These are phyloP conservation scores for Fusarium irregulare DNA, from an alignment of 2,329 filamentous ascomycete species.

Conservation along the genomic window DNA sequence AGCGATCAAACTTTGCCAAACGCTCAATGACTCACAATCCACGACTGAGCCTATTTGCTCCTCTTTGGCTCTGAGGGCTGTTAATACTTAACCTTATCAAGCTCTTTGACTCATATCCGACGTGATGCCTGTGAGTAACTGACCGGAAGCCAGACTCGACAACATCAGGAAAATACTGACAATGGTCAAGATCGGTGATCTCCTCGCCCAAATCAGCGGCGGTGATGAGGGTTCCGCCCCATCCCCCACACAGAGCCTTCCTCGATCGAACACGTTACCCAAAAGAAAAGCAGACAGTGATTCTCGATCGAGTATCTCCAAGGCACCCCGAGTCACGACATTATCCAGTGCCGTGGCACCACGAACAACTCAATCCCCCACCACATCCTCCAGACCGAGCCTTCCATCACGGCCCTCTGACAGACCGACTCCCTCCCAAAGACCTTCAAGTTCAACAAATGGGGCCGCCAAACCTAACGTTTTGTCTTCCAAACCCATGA, in stretches of 20 bases:
- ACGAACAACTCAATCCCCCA: constrained; percentile 34
- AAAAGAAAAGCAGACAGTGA: constrained; percentile 71
- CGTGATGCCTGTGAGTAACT: constrained; percentile 50
- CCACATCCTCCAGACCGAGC: constrained; percentile 30
- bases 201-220: constrained; percentile 67
- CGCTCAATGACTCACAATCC: constrained; percentile 47
- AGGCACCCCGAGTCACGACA: constrained; percentile 54
- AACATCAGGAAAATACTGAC: constrained; percentile 37
- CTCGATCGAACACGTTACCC: constrained; percentile 46
- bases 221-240: constrained; percentile 59
- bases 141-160: neutral
- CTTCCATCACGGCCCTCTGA: constrained; percentile 44
- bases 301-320: constrained; percentile 54
- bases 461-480: constrained; percentile 30
- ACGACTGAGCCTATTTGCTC: constrained; percentile 38
- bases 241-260: constrained; percentile 47
- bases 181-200: constrained; percentile 50
- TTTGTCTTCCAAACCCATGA: constrained; percentile 45
- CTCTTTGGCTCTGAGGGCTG: constrained; percentile 37
- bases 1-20: constrained; percentile 27
- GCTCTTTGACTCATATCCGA: constrained; percentile 24
- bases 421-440: constrained; percentile 41
- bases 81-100: constrained; percentile 11
- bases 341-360: constrained; percentile 42
- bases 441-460: constrained; percentile 34